Conservation (phyloP, 1,139 yeast species). For the Candida freyschussii region DNA sequence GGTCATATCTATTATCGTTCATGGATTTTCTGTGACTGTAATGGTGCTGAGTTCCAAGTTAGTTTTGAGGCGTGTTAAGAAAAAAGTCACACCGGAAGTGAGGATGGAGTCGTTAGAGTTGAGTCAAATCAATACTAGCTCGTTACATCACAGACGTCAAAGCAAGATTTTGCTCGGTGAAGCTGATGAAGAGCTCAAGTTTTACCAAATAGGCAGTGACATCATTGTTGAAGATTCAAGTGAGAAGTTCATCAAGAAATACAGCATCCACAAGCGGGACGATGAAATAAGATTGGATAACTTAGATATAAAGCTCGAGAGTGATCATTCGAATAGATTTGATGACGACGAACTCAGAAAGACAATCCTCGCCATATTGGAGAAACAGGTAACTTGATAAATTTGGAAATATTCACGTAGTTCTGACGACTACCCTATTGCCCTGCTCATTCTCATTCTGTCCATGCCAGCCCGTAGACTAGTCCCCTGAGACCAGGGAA, state of each 20-base stretch:
- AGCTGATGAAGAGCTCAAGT: slow-evolving; percentile 13
- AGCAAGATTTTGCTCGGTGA: slow-evolving; percentile 6
- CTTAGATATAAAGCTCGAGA: slow-evolving; percentile 3
- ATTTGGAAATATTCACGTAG: too few relatives aligned
- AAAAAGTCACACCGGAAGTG: slow-evolving; percentile 2
- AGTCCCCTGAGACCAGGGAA: too few relatives aligned
- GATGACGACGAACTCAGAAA: slow-evolving; percentile 8
- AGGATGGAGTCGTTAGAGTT: slow-evolving; percentile 1
- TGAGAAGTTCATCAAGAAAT: slow-evolving; percentile 16
- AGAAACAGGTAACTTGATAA: too few relatives aligned
- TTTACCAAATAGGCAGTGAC: slow-evolving; percentile 16
- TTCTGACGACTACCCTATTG: too few relatives aligned
- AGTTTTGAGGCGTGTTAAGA: slow-evolving; percentile 9
- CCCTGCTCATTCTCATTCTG: too few relatives aligned
- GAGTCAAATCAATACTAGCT: slow-evolving; percentile 1
- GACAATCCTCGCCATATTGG: slow-evolving; percentile 5
- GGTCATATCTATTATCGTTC: slow-evolving; percentile 26
- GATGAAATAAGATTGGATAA: slow-evolving; percentile 6
- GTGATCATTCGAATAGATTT: neutral
- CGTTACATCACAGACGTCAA: slow-evolving; percentile 2
- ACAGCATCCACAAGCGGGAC: slow-evolving; percentile 2
- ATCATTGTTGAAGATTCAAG: slow-evolving; percentile 14
- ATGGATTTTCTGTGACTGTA: slow-evolving; percentile 26
- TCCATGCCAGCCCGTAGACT: too few relatives aligned
- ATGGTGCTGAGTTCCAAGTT: slow-evolving; percentile 14